A percentile compares a stretch with the other conserved stretches of the same genome.
Conservation (phyloP, 140 eudicot genomes). For the Bidens hawaiensis region DNA sequence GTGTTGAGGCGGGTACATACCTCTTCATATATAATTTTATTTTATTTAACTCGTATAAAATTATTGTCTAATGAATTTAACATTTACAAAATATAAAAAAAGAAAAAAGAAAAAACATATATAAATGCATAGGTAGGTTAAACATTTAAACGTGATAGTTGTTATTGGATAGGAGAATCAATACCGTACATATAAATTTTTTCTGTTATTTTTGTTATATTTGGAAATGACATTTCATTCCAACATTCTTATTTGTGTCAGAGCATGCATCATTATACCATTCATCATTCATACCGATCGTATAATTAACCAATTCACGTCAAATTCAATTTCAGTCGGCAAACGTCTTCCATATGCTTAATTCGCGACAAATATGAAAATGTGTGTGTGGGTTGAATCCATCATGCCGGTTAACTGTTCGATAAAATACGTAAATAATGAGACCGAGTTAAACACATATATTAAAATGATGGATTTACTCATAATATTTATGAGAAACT, state of each 20-base stretch:
- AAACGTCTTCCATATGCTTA: neutral
- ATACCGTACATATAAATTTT: neutral
- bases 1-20: too few relatives aligned
- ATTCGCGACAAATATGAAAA: neutral
- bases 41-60: too few relatives aligned
- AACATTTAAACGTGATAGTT: neutral
- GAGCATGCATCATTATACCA: conserved; percentile 11
- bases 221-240: conserved; percentile 1
- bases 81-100: too few relatives aligned
- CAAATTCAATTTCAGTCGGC: neutral
- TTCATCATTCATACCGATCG: neutral
- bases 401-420: neutral
- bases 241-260: conserved; percentile 9
- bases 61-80: too few relatives aligned
- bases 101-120: too few relatives aligned
- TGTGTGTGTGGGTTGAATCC: neutral
- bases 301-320: neutral
- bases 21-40: too few relatives aligned
- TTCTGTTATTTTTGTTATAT: neutral
- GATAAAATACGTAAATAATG: conserved; percentile 9
- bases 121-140: neutral
- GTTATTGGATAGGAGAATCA: neutral
- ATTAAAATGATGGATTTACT: neutral
- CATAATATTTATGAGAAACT: conserved; percentile 6
- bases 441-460: neutral